Evolutionary conservation across 2,329 filamentous ascomycete species (phyloP).

Genomic region (Cadophora gregata): DNA sequence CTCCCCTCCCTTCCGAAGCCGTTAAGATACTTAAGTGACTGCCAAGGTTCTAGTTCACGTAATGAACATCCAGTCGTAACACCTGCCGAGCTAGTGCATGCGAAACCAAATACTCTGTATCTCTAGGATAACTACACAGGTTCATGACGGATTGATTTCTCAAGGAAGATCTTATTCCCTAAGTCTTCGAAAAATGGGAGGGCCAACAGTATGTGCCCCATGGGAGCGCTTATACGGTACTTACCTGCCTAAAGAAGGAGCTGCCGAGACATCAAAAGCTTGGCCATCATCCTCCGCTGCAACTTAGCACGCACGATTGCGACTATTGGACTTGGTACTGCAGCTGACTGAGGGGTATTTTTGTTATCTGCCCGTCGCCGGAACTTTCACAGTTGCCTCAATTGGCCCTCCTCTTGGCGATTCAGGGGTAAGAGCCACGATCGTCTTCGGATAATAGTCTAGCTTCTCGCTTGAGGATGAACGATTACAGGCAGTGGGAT

Average conservation of each 20-base stretch:
- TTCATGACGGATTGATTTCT: neutral
- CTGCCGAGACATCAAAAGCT: neutral
- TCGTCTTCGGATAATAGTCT: slow-evolving; percentile 4
- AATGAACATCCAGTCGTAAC: neutral
- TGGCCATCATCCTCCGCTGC: slow-evolving; percentile 9
- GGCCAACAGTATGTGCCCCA: neutral
- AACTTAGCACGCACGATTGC: neutral
- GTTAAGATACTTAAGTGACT: neutral
- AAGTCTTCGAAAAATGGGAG: neutral
- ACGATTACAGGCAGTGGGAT: slow-evolving; percentile 11
- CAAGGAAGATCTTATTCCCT: neutral
- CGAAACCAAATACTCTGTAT: neutral
- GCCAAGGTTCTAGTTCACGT: neutral
- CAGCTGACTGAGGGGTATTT: slow-evolving; percentile 13
- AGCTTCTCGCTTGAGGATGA: neutral
- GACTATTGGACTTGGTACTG: slow-evolving; percentile 22
- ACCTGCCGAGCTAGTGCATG: neutral
- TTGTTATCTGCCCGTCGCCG: slow-evolving; percentile 1
- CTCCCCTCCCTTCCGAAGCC: neutral
- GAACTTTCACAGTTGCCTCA: slow-evolving; percentile 19
- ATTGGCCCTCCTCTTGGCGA: neutral
- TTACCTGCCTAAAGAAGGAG: slow-evolving; percentile 6
- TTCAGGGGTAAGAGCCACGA: slow-evolving; percentile 2
- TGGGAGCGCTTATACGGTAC: slow-evolving; percentile 1
- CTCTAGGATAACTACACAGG: neutral